Conservation (phyloP, 139 green algal species). For the Chlamydomonas sp. region DNA sequence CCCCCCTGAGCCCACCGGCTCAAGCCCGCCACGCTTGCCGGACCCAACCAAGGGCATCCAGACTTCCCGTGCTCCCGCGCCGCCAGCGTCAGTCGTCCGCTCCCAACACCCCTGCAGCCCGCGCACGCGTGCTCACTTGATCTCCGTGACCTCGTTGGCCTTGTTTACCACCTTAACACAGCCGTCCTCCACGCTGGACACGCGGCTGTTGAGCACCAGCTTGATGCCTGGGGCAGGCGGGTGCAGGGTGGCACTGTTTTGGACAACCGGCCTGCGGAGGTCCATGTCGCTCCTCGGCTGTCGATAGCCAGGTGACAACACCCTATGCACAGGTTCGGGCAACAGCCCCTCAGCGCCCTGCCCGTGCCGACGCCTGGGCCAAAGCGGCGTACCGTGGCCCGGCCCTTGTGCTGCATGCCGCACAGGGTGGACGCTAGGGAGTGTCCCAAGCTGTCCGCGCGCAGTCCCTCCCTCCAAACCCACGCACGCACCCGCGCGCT, state of each 20-base stretch:
- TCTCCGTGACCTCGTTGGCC: slow-evolving; percentile 54
- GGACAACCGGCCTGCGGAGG: too few relatives aligned
- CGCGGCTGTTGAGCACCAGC: slow-evolving; percentile 84
- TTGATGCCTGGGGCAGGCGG: slow-evolving; percentile 51
- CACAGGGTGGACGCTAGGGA: background rate
- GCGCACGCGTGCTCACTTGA: slow-evolving; percentile 47
- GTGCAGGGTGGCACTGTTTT: background rate
- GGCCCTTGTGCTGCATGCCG: background rate
- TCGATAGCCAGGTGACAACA: too few relatives aligned
- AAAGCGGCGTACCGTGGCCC: too few relatives aligned
- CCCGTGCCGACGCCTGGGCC: too few relatives aligned
- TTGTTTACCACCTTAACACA: slow-evolving; percentile 65
- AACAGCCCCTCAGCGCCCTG: background rate
- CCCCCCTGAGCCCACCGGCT: too few relatives aligned
- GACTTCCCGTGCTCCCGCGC: too few relatives aligned
- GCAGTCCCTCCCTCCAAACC: too few relatives aligned
- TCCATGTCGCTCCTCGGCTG: too few relatives aligned
- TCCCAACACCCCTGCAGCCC: background rate
- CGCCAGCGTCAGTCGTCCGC: background rate
- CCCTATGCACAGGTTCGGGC: too few relatives aligned
- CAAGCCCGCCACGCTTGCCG: too few relatives aligned
- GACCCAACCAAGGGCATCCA: too few relatives aligned
- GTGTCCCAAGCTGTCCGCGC: too few relatives aligned
- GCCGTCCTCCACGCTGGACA: slow-evolving; percentile 64
- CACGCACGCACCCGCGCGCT: slow-evolving; percentile 61